These are phyloP conservation scores for Didymella segeticola DNA, from an alignment of 2,329 filamentous ascomycete species.

Conservation along the genomic window DNA sequence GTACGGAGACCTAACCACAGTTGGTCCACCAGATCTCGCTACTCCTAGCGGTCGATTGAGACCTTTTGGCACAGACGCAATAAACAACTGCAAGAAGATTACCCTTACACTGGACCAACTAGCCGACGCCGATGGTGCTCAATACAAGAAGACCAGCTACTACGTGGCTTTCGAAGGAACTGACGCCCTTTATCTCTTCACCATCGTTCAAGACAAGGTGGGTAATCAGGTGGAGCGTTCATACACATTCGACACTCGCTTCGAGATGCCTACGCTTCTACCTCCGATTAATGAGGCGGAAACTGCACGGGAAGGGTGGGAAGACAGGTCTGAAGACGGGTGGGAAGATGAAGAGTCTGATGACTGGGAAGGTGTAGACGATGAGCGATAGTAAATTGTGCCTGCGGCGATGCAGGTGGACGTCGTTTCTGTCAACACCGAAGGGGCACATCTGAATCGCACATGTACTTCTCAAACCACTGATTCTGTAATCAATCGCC, in stretches of 20 bases:
- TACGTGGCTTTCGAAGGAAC: background rate
- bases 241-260: background rate
- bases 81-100: background rate
- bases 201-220: background rate
- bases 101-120: background rate
- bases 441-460: too few relatives aligned
- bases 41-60: background rate
- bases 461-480: too few relatives aligned
- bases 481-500: too few relatives aligned
- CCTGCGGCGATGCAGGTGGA: too few relatives aligned
- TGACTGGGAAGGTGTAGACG: too few relatives aligned
- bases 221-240: slow-evolving; percentile 1
- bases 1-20: background rate
- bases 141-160: background rate
- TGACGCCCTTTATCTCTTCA: background rate
- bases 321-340: too few relatives aligned
- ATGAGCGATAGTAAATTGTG: too few relatives aligned
- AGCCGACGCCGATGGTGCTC: background rate
- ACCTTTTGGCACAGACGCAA: background rate
- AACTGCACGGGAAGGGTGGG: background rate
- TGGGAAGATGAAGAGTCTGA: too few relatives aligned
- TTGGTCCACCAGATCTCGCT: background rate
- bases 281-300: background rate
- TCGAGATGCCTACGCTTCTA: background rate
- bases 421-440: too few relatives aligned